These are phyloP conservation scores for Thalassiosira exigua DNA, from an alignment of 352 stramenopile species.

Conservation along the genomic window DNA sequence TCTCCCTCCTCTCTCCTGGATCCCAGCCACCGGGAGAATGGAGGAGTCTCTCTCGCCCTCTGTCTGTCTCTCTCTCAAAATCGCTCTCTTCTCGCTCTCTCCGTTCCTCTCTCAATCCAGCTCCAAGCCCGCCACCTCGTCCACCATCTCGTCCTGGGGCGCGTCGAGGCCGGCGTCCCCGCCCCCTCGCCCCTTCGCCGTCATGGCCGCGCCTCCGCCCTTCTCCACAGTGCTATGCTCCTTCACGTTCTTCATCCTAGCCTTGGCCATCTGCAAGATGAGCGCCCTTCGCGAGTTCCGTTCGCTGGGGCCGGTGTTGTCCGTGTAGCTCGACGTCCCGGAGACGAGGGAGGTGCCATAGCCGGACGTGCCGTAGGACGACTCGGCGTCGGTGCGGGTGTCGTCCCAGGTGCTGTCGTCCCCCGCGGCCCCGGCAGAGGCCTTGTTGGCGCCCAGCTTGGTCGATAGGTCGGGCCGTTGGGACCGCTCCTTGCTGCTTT, in stretches of 20 bases:
- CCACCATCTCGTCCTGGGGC: constrained; percentile 19
- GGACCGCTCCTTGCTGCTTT: constrained; percentile 20
- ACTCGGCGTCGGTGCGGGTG: constrained; percentile 42
- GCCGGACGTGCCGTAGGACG: neutral
- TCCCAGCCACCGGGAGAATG: too few relatives aligned
- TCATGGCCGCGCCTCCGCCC: neutral
- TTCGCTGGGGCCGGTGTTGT: constrained; percentile 57
- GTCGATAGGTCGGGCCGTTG: constrained; percentile 40
- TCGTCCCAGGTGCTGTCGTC: constrained; percentile 43
- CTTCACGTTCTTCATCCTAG: constrained; percentile 74
- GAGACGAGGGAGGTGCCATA: constrained; percentile 65
- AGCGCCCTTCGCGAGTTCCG: constrained; percentile 69
- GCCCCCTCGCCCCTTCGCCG: constrained; percentile 3
- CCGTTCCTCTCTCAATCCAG: constrained; percentile 40
- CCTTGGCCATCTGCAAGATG: constrained; percentile 85
- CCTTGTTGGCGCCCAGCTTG: constrained; percentile 23
- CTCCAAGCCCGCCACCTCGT: constrained; percentile 45
- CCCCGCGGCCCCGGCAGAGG: neutral
- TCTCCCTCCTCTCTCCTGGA: too few relatives aligned
- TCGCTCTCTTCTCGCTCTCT: too few relatives aligned
- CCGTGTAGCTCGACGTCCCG: constrained; percentile 63
- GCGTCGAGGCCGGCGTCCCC: too few relatives aligned
- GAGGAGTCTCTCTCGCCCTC: too few relatives aligned
- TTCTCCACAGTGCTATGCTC: constrained; percentile 32
- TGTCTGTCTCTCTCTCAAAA: too few relatives aligned